Conservation (phyloP, 2,329 filamentous ascomycete genomes). For the Cryphonectria radicalis region DNA sequence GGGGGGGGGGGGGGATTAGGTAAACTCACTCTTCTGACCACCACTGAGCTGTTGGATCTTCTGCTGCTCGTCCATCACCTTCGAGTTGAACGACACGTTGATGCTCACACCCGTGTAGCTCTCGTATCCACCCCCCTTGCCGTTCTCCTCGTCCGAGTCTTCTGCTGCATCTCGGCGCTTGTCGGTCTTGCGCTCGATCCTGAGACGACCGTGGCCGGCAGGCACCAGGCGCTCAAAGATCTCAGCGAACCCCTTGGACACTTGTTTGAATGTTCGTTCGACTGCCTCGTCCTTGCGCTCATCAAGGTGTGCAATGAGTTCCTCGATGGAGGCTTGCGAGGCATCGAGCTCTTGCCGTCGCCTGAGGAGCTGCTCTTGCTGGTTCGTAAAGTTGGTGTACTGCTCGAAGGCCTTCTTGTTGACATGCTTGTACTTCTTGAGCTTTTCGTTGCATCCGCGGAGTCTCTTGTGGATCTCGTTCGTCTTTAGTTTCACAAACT, state of each 20-base stretch:
- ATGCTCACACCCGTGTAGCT: constrained; percentile 97
- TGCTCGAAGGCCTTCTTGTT: constrained; percentile 99
- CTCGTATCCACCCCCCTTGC: constrained; percentile 75
- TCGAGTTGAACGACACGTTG: constrained; percentile 97
- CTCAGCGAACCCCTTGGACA: constrained; percentile 87
- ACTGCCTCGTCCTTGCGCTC: constrained; percentile 97
- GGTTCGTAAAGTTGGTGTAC: constrained; percentile 94
- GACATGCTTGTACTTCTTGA: constrained; percentile 97
- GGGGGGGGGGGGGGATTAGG: constrained; percentile 1
- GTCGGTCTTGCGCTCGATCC: constrained; percentile 91
- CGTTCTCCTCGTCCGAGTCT: constrained; percentile 73
- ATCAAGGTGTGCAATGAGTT: constrained; percentile 89
- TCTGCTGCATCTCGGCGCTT: constrained; percentile 61
- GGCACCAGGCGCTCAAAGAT: constrained; percentile 96
- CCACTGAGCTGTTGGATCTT: constrained; percentile 96
- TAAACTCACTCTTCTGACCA: constrained; percentile 86
- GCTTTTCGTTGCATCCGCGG: constrained; percentile 86
- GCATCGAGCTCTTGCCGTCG: constrained; percentile 86
- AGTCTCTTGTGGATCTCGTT: constrained; percentile 73
- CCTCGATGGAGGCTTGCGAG: constrained; percentile 85
- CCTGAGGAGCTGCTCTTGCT: constrained; percentile 84
- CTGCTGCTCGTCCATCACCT: constrained; percentile 93
- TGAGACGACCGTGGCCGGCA: constrained; percentile 84
- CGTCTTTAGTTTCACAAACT: constrained; percentile 82
- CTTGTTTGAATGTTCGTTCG: constrained; percentile 97